Percentiles rank a stretch among this genome's conserved stretches.
Conservation (phyloP, 805 yeast species). For the Tetrapisispora pingtungensis region DNA sequence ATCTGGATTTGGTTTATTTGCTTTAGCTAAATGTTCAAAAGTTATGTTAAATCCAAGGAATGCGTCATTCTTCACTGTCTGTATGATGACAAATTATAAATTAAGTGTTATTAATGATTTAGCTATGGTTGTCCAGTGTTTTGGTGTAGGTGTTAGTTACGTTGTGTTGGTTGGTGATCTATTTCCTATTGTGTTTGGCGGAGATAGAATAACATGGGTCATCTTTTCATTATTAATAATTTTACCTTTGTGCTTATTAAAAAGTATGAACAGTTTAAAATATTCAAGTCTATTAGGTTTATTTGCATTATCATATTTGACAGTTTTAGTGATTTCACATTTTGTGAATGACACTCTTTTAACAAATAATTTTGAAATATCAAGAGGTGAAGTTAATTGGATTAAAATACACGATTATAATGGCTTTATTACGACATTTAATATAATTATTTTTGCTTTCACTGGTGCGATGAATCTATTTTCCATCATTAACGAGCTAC, state of each 20-base stretch:
- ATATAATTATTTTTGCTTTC: constrained; percentile 68
- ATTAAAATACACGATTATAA: constrained; percentile 34
- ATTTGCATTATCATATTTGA: constrained; percentile 51
- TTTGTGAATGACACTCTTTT: constrained; percentile 31
- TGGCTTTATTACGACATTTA: constrained; percentile 51
- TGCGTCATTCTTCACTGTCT: constrained; percentile 63
- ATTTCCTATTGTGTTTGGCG: constrained; percentile 53
- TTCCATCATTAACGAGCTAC: constrained; percentile 62
- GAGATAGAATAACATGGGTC: constrained; percentile 34
- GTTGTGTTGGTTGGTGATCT: constrained; percentile 68
- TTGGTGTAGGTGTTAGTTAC: constrained; percentile 66
- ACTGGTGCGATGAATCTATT: constrained; percentile 78
- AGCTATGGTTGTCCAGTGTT: constrained; percentile 68
- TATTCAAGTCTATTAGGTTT: constrained; percentile 65
- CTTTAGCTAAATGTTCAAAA: constrained; percentile 50
- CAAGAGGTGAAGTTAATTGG: constrained; percentile 37
- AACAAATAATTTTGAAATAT: constrained; percentile 29
- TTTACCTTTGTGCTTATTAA: constrained; percentile 54
- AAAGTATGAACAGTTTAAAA: constrained; percentile 56
- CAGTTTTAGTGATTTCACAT: constrained; percentile 34
- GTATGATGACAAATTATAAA: constrained; percentile 64
- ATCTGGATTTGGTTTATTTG: constrained; percentile 56
- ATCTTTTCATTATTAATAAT: constrained; percentile 41
- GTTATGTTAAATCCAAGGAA: constrained; percentile 43
- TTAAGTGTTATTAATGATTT: constrained; percentile 60